Conservation (phyloP, 2,329 filamentous ascomycete species). For the Colletotrichum godetiae region DNA sequence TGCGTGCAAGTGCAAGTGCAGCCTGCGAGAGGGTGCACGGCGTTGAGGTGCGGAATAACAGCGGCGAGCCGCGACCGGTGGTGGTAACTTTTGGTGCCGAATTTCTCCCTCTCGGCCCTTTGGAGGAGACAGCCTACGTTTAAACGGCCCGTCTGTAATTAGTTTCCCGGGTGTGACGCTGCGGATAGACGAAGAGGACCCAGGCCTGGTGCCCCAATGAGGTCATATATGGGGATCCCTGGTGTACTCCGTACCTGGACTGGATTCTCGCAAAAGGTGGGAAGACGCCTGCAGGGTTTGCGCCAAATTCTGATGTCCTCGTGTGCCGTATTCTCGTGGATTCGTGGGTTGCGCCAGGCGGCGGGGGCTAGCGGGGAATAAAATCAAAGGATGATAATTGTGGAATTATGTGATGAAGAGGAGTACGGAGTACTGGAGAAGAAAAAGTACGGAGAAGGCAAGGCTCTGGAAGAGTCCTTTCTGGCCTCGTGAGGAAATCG, state of each 20-base stretch:
- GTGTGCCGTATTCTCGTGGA: slow-evolving; percentile 13
- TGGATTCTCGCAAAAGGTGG: neutral
- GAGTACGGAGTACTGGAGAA: neutral
- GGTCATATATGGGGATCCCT: slow-evolving; percentile 33
- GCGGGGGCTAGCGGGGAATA: neutral
- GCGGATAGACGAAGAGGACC: slow-evolving; percentile 29
- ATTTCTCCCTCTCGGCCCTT: slow-evolving; percentile 29
- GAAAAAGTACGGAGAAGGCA: neutral
- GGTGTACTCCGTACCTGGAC: neutral
- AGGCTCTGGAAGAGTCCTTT: neutral
- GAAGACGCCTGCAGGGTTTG: slow-evolving; percentile 12
- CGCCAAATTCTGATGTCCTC: slow-evolving; percentile 33
- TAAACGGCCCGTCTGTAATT: slow-evolving; percentile 36
- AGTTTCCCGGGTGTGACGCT: slow-evolving; percentile 35
- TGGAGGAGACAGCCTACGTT: slow-evolving; percentile 33
- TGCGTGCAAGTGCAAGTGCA: neutral
- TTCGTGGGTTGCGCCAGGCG: slow-evolving; percentile 17
- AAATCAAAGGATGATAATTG: slow-evolving; percentile 1
- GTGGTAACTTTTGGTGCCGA: slow-evolving; percentile 1
- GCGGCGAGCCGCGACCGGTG: neutral
- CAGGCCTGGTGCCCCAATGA: slow-evolving; percentile 32
- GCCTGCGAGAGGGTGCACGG: slow-evolving; percentile 6
- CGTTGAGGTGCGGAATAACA: neutral
- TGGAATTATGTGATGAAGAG: slow-evolving; percentile 9
- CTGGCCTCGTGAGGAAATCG: neutral